Percentiles rank a stretch among this genome's conserved stretches.
phyloP scores from a whole-genome alignment of 179 eudicot genomes.

The Pouteria campechiana region DNA sequence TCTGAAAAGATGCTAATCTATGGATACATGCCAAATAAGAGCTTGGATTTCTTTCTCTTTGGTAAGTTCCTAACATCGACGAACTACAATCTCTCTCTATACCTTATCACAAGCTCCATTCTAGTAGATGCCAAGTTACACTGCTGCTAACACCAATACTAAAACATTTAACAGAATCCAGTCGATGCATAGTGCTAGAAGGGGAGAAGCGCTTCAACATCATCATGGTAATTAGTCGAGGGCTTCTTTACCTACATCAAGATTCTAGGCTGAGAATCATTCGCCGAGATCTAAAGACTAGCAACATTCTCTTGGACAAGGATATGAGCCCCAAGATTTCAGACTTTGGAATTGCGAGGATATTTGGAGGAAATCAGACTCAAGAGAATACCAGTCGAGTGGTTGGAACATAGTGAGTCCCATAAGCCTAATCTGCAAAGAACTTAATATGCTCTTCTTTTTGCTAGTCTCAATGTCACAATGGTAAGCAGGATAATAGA shows the following conservation, averaged over 20 bases:
- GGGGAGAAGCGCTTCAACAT: conserved; percentile 18
- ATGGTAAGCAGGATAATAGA: no score
- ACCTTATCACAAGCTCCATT: not conserved
- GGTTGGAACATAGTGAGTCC: conserved; percentile 17
- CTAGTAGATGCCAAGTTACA: no score
- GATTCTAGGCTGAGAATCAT: conserved; percentile 21
- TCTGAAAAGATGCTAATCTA: conserved; percentile 26
- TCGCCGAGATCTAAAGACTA: conserved; percentile 22
- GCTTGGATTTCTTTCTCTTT: conserved; percentile 32
- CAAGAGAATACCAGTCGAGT: conserved; percentile 12
- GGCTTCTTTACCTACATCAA: conserved; percentile 24
- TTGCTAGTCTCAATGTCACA: no score
- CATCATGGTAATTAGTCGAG: conserved; percentile 18
- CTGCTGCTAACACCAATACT: no score
- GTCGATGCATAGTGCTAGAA: not conserved
- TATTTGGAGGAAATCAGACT: conserved; percentile 10
- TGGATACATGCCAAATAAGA: conserved; percentile 38
- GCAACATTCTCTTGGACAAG: conserved; percentile 16
- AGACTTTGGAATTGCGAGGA: conserved; percentile 18
- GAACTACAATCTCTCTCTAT: not conserved
- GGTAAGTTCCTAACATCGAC: conserved; percentile 8
- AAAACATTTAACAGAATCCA: conserved; percentile 2
- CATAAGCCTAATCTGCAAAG: not conserved
- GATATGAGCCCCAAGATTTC: conserved; percentile 23
- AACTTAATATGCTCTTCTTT: no score